Percentiles rank a stretch among this genome's conserved stretches.
Evolutionary conservation across 2,329 filamentous ascomycete genomes (phyloP).

Genomic region (Exophiala lecanii-corni): DNA sequence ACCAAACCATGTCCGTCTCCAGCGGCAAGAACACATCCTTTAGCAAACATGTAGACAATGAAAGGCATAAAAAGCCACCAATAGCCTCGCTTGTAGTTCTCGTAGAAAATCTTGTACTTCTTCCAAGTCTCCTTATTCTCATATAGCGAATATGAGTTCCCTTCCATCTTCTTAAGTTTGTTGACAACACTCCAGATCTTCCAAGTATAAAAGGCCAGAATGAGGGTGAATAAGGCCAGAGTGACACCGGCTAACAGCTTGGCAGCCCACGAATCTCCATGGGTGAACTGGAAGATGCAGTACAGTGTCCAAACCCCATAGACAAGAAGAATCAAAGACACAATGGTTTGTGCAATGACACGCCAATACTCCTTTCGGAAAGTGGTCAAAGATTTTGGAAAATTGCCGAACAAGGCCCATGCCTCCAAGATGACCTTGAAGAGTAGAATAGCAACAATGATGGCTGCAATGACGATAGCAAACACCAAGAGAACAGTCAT

Average conservation of each 20-base stretch:
- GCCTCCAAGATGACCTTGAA: slow-evolving; percentile 87
- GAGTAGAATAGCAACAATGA: slow-evolving; percentile 80
- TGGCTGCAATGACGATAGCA: slow-evolving; percentile 76
- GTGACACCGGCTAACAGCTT: slow-evolving; percentile 79
- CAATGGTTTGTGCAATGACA: slow-evolving; percentile 81
- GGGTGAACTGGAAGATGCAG: slow-evolving; percentile 91
- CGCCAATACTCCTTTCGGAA: slow-evolving; percentile 98
- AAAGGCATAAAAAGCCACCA: slow-evolving; percentile 95
- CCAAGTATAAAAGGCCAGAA: slow-evolving; percentile 78
- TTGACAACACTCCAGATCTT: slow-evolving; percentile 75
- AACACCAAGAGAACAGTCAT: slow-evolving; percentile 91
- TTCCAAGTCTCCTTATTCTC: slow-evolving; percentile 87
- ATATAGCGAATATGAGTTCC: slow-evolving; percentile 69
- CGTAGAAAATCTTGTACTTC: slow-evolving; percentile 97
- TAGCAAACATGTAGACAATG: slow-evolving; percentile 86
- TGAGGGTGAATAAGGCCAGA: slow-evolving; percentile 69
- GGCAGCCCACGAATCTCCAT: slow-evolving; percentile 90
- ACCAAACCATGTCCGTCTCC: slow-evolving; percentile 78
- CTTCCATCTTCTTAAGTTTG: slow-evolving; percentile 69
- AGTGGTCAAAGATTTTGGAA: slow-evolving; percentile 71
- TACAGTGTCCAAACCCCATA: slow-evolving; percentile 96
- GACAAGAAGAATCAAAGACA: slow-evolving; percentile 80
- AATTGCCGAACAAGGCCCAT: slow-evolving; percentile 84
- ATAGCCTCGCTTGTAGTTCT: slow-evolving; percentile 86
- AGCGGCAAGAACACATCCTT: slow-evolving; percentile 78